These are phyloP conservation scores for Candolleomyces aberdarensis DNA, from an alignment of 768 basidiomycete species.

Conservation along the genomic window DNA sequence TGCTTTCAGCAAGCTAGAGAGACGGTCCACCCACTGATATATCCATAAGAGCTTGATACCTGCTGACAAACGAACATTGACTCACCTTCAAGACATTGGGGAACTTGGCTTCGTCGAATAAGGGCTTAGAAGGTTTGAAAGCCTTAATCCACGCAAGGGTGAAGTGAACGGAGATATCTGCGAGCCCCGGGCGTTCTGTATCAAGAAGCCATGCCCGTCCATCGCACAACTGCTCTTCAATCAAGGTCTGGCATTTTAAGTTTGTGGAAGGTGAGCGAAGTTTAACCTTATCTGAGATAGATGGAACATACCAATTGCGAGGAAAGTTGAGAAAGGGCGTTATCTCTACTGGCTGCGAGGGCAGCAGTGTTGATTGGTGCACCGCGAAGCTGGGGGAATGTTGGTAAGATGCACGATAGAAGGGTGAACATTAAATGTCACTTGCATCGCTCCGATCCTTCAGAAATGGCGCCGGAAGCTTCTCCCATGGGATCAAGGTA, in stretches of 20 bases:
- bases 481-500: conserved; percentile 44
- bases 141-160: conserved; percentile 40
- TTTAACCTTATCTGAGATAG: background rate
- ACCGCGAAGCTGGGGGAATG: conserved; percentile 26
- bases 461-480: conserved; percentile 42
- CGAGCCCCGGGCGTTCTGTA: conserved; percentile 47
- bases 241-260: conserved; percentile 17
- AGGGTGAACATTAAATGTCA: conserved; percentile 1
- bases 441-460: conserved; percentile 47
- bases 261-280: background rate
- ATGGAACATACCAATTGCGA: conserved; percentile 42
- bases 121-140: conserved; percentile 30
- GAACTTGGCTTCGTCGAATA: conserved; percentile 36
- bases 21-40: conserved; percentile 44
- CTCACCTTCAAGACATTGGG: conserved; percentile 41
- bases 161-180: conserved; percentile 52
- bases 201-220: conserved; percentile 57
- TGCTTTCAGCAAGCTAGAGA: conserved; percentile 31
- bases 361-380: conserved; percentile 36
- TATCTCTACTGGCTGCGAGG: conserved; percentile 28
- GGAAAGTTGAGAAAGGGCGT: conserved; percentile 35
- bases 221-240: conserved; percentile 47
- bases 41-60: background rate
- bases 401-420: background rate
- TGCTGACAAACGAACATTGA: background rate